Base-by-base conservation (phyloP, 306 rosid genomes). In the Argentina anserina region DNA sequence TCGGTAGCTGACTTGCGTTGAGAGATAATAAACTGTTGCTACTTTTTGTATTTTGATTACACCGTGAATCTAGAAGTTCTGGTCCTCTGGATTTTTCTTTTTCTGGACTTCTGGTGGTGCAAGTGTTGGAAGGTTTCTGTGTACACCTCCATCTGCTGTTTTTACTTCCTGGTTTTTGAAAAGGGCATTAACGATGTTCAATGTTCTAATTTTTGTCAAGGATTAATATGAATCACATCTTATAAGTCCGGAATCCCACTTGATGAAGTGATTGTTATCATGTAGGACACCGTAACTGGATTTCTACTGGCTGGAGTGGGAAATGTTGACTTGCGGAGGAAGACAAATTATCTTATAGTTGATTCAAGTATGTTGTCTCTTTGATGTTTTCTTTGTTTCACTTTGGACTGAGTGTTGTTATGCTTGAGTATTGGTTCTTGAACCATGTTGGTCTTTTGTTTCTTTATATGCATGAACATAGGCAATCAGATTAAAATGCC, bases 291-390 rank as follows among this genome's bases (percentile, higher is more conserved):
- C 6, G 78, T 94, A 42, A 92, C 90, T 71, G 96, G 99, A 74
- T 91, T 94, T 82, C 90, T 94, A 81, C 82, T 94, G 72, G 99
- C 96, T 67, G 97, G 99, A 79, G 99, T 94, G 75, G 99, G 98
- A 55, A 87, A 93, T 26, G 97, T 93, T 40, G 97, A 93, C 87
- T 74, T 93, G 77, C 86, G 98, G 59, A 87, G 98, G 80, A 90
- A 93, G 87, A 87, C 98, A 46, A 93, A 93, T 80, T 93, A 93
- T 81, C 97, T 91, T 37, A 89, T 88, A 40, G 96, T 94, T 41
- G 99, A 94, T 82, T 88, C 96, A 76, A 94, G 99, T 94, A 91
- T 9, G 92, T 61, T 70, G 59, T 0, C 9, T 15, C 21, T 59
- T 52, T 1, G 28, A 7, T 50, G 62, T 18, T 17, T 61, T 31